Percentiles rank a stretch among this genome's conserved stretches.
Conservation (phyloP, 176 grass and related monocot species). For the Hyparrhenia diplandra region DNA sequence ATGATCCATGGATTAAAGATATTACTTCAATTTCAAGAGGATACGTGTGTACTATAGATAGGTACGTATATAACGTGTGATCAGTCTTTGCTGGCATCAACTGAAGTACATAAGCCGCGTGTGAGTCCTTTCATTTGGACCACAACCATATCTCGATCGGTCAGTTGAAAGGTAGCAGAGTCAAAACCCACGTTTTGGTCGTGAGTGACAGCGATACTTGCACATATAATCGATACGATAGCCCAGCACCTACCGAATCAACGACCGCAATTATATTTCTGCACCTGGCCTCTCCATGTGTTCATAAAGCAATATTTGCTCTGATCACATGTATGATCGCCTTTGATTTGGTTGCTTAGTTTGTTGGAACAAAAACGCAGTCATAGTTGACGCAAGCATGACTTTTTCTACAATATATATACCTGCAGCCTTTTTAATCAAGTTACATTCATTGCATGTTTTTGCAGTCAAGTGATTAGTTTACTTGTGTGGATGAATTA, state of each 20-base stretch:
- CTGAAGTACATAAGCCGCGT: too few relatives aligned
- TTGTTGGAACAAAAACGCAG: too few relatives aligned
- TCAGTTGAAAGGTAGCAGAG: not conserved
- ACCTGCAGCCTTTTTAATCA: too few relatives aligned
- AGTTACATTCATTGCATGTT: too few relatives aligned
- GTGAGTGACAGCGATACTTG: not conserved
- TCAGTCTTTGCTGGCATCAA: too few relatives aligned
- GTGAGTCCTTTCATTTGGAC: not conserved
- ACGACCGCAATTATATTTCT: not conserved
- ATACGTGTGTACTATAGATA: too few relatives aligned
- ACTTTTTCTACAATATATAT: not conserved
- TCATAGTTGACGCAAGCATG: not conserved
- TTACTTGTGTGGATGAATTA: not conserved
- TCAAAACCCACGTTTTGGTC: constrained; percentile 27
- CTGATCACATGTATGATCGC: not conserved
- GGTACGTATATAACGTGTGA: too few relatives aligned
- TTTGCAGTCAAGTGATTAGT: not conserved
- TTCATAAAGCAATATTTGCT: not conserved
- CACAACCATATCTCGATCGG: not conserved
- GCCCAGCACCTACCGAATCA: constrained; percentile 9
- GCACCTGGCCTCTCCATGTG: not conserved
- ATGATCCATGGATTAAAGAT: too few relatives aligned
- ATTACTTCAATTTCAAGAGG: too few relatives aligned
- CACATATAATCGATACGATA: too few relatives aligned
- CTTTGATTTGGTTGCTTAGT: not conserved